Evolutionary conservation across 2,329 filamentous ascomycete species (phyloP).

Genomic region (Fonsecaea multimorphosa): DNA sequence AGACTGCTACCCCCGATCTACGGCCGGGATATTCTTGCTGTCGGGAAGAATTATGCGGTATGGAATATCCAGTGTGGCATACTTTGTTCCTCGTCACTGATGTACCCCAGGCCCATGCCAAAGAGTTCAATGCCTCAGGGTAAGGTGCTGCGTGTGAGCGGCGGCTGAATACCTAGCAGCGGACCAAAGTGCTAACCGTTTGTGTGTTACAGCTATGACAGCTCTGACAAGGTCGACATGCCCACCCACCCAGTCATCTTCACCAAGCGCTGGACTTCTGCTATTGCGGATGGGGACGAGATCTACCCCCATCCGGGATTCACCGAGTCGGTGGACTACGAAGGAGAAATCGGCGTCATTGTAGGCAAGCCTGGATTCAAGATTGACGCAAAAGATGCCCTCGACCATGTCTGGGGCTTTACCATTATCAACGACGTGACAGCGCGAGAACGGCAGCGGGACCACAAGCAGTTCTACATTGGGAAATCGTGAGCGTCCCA

Average conservation of each 20-base stretch:
- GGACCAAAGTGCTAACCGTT: background rate
- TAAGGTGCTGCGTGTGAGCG: slow-evolving; percentile 48
- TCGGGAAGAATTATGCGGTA: slow-evolving; percentile 59
- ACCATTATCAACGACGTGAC: slow-evolving; percentile 66
- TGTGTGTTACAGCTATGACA: slow-evolving; percentile 56
- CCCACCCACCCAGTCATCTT: slow-evolving; percentile 44
- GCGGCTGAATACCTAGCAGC: background rate
- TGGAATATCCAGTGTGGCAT: slow-evolving; percentile 43
- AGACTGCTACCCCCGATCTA: slow-evolving; percentile 45
- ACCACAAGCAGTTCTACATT: slow-evolving; percentile 67
- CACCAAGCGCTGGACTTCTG: slow-evolving; percentile 50
- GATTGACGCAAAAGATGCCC: slow-evolving; percentile 54
- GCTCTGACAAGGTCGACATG: slow-evolving; percentile 63
- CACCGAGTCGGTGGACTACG: slow-evolving; percentile 60
- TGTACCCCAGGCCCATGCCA: slow-evolving; percentile 55
- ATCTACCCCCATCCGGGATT: slow-evolving; percentile 57
- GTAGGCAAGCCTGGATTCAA: slow-evolving; percentile 58
- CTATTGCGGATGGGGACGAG: slow-evolving; percentile 55
- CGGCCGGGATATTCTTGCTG: slow-evolving; percentile 37
- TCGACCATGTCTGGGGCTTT: slow-evolving; percentile 62
- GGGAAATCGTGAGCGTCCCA: slow-evolving; percentile 55
- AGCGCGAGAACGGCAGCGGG: slow-evolving; percentile 59
- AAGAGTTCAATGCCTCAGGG: slow-evolving; percentile 63
- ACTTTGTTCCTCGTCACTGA: background rate
- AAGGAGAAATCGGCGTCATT: slow-evolving; percentile 64